Percentiles rank a stretch among this genome's conserved stretches.
These are phyloP conservation scores for Artemisia argyi DNA, from an alignment of 129 eudicot genomes.

Conservation along the genomic window DNA sequence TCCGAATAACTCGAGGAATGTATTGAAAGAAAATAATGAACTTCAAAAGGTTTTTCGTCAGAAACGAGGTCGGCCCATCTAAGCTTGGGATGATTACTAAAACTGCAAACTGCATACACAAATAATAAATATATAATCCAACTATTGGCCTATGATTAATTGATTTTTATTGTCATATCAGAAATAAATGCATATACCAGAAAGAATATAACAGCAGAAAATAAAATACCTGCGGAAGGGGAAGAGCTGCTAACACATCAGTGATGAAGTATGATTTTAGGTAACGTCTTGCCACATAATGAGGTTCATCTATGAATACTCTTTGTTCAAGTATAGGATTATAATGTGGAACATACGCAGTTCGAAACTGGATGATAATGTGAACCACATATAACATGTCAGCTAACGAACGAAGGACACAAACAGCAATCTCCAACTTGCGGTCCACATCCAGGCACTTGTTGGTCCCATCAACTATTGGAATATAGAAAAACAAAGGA, in stretches of 20 bases:
- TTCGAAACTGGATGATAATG: slow-evolving; percentile 31
- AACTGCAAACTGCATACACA: slow-evolving; percentile 34
- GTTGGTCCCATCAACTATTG: slow-evolving; percentile 26
- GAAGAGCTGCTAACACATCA: slow-evolving; percentile 41
- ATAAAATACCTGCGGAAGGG: slow-evolving; percentile 42
- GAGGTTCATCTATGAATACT: slow-evolving; percentile 16
- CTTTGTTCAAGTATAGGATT: slow-evolving; percentile 2
- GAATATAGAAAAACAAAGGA: slow-evolving; percentile 45
- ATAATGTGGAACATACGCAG: slow-evolving; percentile 20
- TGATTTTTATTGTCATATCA: no score
- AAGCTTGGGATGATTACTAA: slow-evolving; percentile 35
- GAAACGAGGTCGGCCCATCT: slow-evolving; percentile 11
- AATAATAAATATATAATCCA: neutral
- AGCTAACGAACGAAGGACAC: slow-evolving; percentile 32
- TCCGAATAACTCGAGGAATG: slow-evolving; percentile 38
- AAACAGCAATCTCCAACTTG: slow-evolving; percentile 21
- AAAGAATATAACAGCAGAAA: neutral
- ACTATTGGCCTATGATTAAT: no score
- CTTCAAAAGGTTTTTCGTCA: slow-evolving; percentile 33
- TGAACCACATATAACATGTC: slow-evolving; percentile 28
- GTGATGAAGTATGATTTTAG: slow-evolving; percentile 32
- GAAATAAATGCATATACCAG: neutral
- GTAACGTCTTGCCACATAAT: slow-evolving; percentile 34
- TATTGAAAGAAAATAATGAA: slow-evolving; percentile 36
- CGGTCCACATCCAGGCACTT: slow-evolving; percentile 38